Conservation (phyloP, 192 early-diverging fungal species). For the Coemansia sp. region DNA sequence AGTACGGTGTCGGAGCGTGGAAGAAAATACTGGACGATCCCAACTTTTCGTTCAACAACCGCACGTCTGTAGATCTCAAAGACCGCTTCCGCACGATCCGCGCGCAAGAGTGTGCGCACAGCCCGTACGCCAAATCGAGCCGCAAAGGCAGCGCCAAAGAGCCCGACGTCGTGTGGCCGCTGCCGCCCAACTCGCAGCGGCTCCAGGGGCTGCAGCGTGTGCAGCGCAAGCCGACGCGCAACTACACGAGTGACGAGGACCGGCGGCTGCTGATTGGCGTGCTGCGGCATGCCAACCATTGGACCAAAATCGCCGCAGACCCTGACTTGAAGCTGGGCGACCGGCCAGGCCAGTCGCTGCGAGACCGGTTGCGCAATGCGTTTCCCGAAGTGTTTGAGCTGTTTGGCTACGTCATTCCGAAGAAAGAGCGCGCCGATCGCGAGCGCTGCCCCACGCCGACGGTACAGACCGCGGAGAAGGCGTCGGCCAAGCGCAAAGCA, state of each 20-base stretch:
- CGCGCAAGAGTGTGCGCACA: slow-evolving; percentile 52
- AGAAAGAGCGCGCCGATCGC: slow-evolving; percentile 53
- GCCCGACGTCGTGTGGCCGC: slow-evolving; percentile 55
- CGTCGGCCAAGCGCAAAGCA: slow-evolving; percentile 35
- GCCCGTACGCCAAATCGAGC: slow-evolving; percentile 22
- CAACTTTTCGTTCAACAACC: slow-evolving; percentile 46
- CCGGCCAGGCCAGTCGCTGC: slow-evolving; percentile 52
- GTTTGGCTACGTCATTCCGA: slow-evolving; percentile 54
- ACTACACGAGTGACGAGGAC: slow-evolving; percentile 53
- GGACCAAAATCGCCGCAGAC: slow-evolving; percentile 54
- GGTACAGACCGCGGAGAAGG: background rate
- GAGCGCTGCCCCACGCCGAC: slow-evolving; percentile 23
- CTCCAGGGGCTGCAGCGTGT: slow-evolving; percentile 52
- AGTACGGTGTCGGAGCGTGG: slow-evolving; percentile 55
- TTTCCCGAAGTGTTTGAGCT: slow-evolving; percentile 55
- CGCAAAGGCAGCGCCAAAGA: slow-evolving; percentile 31
- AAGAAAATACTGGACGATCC: slow-evolving; percentile 55
- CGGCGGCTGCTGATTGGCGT: slow-evolving; percentile 46
- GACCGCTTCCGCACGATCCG: slow-evolving; percentile 55
- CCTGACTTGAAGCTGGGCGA: slow-evolving; percentile 42
- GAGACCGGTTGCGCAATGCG: slow-evolving; percentile 54
- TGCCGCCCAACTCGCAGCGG: slow-evolving; percentile 53
- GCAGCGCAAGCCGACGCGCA: slow-evolving; percentile 55
- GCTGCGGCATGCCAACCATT: slow-evolving; percentile 50
- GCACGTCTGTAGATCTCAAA: slow-evolving; percentile 54